A percentile compares a stretch with the other conserved stretches of the same genome.
Evolutionary conservation across 78 protist genomes (phyloP).

Genomic region (Parvularia atlantis): DNA sequence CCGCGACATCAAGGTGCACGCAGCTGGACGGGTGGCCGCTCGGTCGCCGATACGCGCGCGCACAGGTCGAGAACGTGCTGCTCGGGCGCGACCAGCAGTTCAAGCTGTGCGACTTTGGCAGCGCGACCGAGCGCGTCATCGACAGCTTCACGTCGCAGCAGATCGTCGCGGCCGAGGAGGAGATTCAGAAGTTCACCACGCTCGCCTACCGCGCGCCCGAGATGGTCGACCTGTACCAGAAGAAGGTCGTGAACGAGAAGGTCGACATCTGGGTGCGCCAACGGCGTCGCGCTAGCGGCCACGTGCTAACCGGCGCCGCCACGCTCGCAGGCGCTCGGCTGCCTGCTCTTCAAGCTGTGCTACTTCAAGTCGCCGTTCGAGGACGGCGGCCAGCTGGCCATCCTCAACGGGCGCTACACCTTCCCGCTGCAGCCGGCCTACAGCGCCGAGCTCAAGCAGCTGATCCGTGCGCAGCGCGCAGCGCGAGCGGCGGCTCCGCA

Average conservation of each 20-base stretch:
- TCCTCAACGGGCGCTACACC: background rate
- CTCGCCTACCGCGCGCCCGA: constrained; percentile 40
- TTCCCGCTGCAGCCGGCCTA: too few species aligned
- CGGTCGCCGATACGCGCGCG: background rate
- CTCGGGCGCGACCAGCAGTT: background rate
- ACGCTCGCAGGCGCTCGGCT: constrained; percentile 21
- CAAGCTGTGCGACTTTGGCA: constrained; percentile 28
- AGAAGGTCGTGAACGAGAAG: background rate
- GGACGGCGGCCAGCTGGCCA: background rate
- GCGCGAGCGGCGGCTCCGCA: too few species aligned
- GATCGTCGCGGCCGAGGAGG: constrained; percentile 8
- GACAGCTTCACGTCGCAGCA: too few species aligned
- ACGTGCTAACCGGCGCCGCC: background rate
- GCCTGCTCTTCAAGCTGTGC: constrained; percentile 31
- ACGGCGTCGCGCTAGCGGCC: background rate
- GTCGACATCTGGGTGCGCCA: constrained; percentile 31
- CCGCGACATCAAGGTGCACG: constrained; percentile 17
- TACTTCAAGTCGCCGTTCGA: constrained; percentile 25
- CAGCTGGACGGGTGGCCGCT: background rate
- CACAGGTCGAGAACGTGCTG: constrained; percentile 20
- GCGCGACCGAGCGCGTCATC: background rate
- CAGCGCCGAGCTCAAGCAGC: too few species aligned
- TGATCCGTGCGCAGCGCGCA: too few species aligned
- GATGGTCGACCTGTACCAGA: constrained; percentile 31
- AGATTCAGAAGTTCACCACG: constrained; percentile 22